Conservation (phyloP, 306 rosid species). For the Vachellia collinsii region DNA sequence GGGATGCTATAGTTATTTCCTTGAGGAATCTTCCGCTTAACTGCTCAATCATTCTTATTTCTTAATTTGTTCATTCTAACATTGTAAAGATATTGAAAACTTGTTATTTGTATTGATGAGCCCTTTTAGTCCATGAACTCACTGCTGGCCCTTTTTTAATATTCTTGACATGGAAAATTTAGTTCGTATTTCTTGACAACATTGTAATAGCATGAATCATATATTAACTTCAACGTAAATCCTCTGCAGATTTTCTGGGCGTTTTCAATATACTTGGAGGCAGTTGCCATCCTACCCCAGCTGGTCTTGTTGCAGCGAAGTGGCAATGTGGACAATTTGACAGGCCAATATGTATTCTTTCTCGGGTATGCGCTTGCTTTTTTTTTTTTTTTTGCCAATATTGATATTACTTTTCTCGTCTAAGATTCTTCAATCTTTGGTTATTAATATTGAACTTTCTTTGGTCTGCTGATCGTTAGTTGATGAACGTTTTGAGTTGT, state of each 20-base stretch:
- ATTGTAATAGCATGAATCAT: conserved; percentile 17
- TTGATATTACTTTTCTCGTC: conserved; percentile 9
- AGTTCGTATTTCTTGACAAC: conserved; percentile 31
- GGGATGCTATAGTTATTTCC: conserved; percentile 6
- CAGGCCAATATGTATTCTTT: conserved; percentile 84
- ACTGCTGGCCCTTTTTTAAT: background rate
- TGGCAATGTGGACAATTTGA: conserved; percentile 95
- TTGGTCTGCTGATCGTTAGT: conserved; percentile 5
- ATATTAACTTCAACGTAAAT: conserved; percentile 21
- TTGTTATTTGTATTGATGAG: background rate
- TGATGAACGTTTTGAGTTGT: conserved; percentile 3
- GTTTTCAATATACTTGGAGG: conserved; percentile 95
- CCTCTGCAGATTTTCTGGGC: conserved; percentile 82
- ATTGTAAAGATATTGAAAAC: conserved; percentile 6
- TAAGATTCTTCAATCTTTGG: conserved; percentile 16
- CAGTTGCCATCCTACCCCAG: conserved; percentile 88
- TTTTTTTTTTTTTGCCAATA: no score
- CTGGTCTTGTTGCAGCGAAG: conserved; percentile 86
- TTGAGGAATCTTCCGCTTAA: background rate
- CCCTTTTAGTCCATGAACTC: conserved; percentile 12
- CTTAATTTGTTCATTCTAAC: background rate
- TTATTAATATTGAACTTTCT: background rate
- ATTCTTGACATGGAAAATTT: background rate
- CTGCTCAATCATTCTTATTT: background rate
- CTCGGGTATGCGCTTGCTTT: conserved; percentile 70